Base-by-base conservation (phyloP, 2,329 filamentous ascomycete genomes). In the Calonectria honghensis region DNA sequence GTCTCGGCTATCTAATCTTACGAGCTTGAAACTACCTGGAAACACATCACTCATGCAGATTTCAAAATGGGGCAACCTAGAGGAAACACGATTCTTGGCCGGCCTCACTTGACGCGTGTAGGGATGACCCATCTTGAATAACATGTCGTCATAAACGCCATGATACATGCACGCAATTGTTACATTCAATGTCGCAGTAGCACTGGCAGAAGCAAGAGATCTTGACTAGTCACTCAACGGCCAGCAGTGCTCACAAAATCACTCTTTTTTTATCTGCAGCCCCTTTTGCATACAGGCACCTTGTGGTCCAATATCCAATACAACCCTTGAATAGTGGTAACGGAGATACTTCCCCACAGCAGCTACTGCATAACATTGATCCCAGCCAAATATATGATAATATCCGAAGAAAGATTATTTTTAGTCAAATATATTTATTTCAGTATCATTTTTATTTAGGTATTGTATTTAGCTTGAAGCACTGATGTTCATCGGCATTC, bases 1-100 rank as follows among this genome's bases (percentile, higher is more conserved):
- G 35, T 39, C 35, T 63, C 57, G 57, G 57, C 24, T 39, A 61
- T 63, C 57, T 63, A 24, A 63, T 63, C 35, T 63, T 63, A 31
- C 14, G 13, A 41, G n/a, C n/a, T 63, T 18, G 57, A 63, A 41
- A 63, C 35, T 24, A n/a, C 35, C 35, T 37, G 27, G 57, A 63
- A 63, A 41, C 35, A 27, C 57, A 63, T 63, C 24, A 24, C 24
- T 37, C 57, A 41, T 63, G 37, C 57, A 29, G 57, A 63, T 63
- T 61, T 63, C 27, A 7, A 63, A 63, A 63, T 24, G 35, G 29
- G 24, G n/a, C 14, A 14, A 41, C 41, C 41, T 45, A 24, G 24
- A 41, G n/a, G 57, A 41, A 27, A 63, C 37, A 29, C 16, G 57
- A 41, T 4, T 29, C 2, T 29, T 41, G 24, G 14, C 35, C 24